Percentiles rank a stretch among this genome's conserved stretches.
phyloP scores from a whole-genome alignment of 2,329 filamentous ascomycete species.

The Graphiopsis chlorocephala region DNA sequence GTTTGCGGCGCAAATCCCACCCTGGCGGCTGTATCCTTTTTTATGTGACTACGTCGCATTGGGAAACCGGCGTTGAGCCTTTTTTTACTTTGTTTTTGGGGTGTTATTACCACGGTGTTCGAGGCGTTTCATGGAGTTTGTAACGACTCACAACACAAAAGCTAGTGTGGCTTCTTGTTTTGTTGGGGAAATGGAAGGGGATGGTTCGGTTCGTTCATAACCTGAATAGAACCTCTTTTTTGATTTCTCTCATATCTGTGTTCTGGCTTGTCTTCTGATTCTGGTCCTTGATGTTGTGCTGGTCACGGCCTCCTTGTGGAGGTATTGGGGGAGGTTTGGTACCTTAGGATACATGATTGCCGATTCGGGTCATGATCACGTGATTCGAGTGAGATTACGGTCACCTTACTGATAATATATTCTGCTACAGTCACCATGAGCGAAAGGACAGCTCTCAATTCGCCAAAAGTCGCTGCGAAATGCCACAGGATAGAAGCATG shows the following conservation, averaged over 20 bases:
- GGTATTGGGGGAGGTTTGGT: neutral
- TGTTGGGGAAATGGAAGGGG: neutral
- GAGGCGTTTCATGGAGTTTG: neutral
- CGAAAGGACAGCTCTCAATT: neutral
- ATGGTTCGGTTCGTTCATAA: conserved; percentile 10
- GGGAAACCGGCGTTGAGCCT: neutral
- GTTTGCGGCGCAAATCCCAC: neutral
- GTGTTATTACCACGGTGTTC: neutral
- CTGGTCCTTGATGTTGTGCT: neutral
- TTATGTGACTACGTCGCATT: conserved; percentile 13
- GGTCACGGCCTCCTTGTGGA: neutral
- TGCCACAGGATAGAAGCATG: neutral
- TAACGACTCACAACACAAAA: neutral
- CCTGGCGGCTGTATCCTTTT: neutral
- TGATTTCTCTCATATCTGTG: neutral
- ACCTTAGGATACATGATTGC: neutral
- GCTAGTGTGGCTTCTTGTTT: neutral
- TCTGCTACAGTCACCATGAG: neutral
- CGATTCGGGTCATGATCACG: neutral
- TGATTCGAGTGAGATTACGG: neutral
- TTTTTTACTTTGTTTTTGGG: neutral
- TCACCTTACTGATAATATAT: neutral
- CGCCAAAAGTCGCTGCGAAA: neutral
- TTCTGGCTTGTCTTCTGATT: neutral
- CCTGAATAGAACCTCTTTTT: conserved; percentile 6